These are phyloP conservation scores for Sonneratia caseolaris DNA, from an alignment of 345 rosid species.

Conservation along the genomic window DNA sequence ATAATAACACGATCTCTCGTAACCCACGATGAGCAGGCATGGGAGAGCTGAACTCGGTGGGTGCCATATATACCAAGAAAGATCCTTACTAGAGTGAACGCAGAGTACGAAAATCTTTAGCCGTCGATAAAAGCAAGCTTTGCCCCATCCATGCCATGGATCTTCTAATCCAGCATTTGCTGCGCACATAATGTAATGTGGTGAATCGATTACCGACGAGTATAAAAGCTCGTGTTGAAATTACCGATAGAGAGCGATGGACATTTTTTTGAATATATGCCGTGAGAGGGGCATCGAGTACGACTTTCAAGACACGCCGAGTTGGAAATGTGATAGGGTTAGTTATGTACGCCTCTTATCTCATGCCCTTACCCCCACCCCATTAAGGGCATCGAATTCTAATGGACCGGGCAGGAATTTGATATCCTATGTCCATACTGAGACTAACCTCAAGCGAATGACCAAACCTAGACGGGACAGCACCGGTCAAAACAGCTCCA, in stretches of 20 bases:
- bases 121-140: slow-evolving; percentile 13
- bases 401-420: too few species aligned
- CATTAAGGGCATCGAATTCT: too few species aligned
- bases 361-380: too few species aligned
- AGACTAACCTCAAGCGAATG: too few species aligned
- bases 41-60: slow-evolving; percentile 97
- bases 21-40: slow-evolving; percentile 75
- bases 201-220: not conserved
- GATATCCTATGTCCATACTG: too few species aligned
- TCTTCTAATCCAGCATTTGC: not conserved
- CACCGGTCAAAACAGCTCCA: too few species aligned
- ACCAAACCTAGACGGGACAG: too few species aligned
- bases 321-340: too few species aligned
- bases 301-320: too few species aligned
- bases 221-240: not conserved
- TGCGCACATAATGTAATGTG: not conserved
- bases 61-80: slow-evolving; percentile 84
- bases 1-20: slow-evolving; percentile 9
- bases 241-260: not conserved
- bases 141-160: not conserved
- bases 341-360: too few species aligned
- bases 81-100: slow-evolving; percentile 30
- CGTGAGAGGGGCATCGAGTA: too few species aligned
- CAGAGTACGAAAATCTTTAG: not conserved
- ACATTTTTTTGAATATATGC: too few species aligned